Evolutionary conservation across 331 rosid genomes (phyloP).

Genomic region (Acacia pycnantha): DNA sequence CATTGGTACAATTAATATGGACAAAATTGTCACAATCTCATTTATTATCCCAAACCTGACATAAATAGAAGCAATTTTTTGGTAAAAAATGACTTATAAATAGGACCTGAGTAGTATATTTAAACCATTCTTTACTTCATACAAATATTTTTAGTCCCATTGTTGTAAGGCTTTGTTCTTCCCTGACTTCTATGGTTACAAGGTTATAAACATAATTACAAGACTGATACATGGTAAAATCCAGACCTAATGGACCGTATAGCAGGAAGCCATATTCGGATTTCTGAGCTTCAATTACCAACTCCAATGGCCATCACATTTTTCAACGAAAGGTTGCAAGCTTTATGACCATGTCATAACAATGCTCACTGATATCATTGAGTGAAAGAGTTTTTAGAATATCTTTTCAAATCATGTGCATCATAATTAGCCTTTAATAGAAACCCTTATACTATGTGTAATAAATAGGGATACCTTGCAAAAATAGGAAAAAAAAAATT

Average conservation of each 20-base stretch:
- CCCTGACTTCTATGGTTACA: background rate
- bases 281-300: conserved; percentile 17
- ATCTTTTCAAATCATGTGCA: too few species aligned
- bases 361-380: background rate
- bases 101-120: too few species aligned
- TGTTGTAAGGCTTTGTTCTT: background rate
- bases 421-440: too few species aligned
- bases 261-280: conserved; percentile 14
- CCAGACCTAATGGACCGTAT: background rate
- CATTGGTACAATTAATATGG: too few species aligned
- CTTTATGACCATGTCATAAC: conserved; percentile 12
- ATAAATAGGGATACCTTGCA: too few species aligned
- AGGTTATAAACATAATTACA: background rate
- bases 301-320: background rate
- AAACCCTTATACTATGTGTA: too few species aligned
- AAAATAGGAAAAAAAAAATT: too few species aligned
- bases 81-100: too few species aligned
- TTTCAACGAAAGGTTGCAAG: background rate
- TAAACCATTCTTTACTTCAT: background rate
- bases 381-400: too few species aligned
- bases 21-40: too few species aligned
- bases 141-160: background rate
- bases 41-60: too few species aligned
- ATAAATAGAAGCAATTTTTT: too few species aligned
- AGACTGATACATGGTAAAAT: background rate